Base-by-base conservation (phyloP, 163 green algal species). In the Chloroidium sp. region DNA sequence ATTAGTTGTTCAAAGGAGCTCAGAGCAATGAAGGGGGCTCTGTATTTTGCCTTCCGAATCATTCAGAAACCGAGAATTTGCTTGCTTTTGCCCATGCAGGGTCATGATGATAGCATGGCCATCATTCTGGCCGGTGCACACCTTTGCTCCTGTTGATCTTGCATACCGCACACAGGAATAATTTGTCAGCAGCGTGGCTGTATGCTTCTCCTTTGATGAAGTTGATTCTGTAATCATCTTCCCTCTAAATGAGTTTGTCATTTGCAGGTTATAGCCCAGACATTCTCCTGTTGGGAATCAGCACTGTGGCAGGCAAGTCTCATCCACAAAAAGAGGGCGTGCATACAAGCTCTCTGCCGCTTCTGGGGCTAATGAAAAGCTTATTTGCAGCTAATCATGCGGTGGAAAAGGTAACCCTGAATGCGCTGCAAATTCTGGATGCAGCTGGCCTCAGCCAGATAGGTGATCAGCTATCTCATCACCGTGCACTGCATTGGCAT, bases 251-350 rank as follows among this genome's bases (percentile, higher is more conserved):
- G 36, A 36, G 36, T 36, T 36, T 36, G 36, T 77, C 13, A n/a
- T 72, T 80, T 87, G 79, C 91, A 90, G 92, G 91, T 4, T 86
- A 94, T 79, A 85, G 81, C 57, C 89, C 88, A 0, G n/a, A 61
- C 0, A 0, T 96, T 0, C 10, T 86, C 0, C 85, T 98, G 62
- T 83, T 97, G 1, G 94, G 94, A 2, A 81, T 98, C 2, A 92
- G 83, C 86, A 97, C 93, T 1, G 90, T 97, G 3, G 91, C 88
- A 13, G 91, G 93, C 69, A 72, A 36, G 36, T 36, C 36, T 36
- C 36, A 36, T 36, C 36, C 36, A 36, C 36, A 36, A 36, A 36
- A 36, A 36, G 36, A 36, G 36, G 36, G 36, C 36, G 36, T 36
- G 36, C 36, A 36, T 36, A 36, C 36, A 36, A 36, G 36, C 36